Percentiles rank a stretch among this genome's conserved stretches.
These are phyloP conservation scores for Coprinopsis cinerea DNA, from an alignment of 768 basidiomycete genomes.

Conservation along the genomic window DNA sequence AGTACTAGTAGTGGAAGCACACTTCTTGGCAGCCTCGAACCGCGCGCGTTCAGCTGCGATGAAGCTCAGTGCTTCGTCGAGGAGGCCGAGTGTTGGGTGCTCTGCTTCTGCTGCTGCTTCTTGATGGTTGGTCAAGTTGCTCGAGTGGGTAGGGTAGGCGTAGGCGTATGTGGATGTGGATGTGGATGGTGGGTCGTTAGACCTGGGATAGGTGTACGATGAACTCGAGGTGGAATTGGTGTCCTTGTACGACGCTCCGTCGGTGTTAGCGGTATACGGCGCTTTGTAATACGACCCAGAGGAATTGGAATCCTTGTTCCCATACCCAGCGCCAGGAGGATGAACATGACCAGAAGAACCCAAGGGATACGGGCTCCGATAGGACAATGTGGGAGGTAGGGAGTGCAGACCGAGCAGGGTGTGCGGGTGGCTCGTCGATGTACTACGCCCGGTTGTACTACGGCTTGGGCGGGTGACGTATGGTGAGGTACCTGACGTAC, in stretches of 20 bases:
- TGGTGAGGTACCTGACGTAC: too few relatives aligned
- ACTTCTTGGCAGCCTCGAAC: conserved; percentile 44
- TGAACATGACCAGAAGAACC: neutral
- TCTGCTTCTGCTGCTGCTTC: conserved; percentile 19
- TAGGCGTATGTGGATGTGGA: neutral
- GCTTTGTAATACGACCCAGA: too few relatives aligned
- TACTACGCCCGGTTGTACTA: too few relatives aligned
- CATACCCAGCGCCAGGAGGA: neutral
- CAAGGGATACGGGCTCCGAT: neutral
- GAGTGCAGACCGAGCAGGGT: conserved; percentile 17
- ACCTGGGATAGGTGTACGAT: too few relatives aligned
- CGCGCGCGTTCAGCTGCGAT: conserved; percentile 64
- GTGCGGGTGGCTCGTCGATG: too few relatives aligned
- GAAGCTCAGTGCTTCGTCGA: conserved; percentile 72
- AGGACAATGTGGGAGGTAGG: conserved; percentile 17
- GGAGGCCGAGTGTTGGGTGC: conserved; percentile 64
- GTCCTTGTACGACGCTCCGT: too few relatives aligned
- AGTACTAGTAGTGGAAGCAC: too few relatives aligned
- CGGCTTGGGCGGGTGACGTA: too few relatives aligned
- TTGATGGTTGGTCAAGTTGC: neutral
- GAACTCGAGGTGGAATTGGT: too few relatives aligned
- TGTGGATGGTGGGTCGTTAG: neutral
- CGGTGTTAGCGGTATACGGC: too few relatives aligned
- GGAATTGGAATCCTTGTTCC: too few relatives aligned
- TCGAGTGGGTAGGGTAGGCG: neutral